Conservation (phyloP, 2,329 filamentous ascomycete species). For the Juglanconis sp. region DNA sequence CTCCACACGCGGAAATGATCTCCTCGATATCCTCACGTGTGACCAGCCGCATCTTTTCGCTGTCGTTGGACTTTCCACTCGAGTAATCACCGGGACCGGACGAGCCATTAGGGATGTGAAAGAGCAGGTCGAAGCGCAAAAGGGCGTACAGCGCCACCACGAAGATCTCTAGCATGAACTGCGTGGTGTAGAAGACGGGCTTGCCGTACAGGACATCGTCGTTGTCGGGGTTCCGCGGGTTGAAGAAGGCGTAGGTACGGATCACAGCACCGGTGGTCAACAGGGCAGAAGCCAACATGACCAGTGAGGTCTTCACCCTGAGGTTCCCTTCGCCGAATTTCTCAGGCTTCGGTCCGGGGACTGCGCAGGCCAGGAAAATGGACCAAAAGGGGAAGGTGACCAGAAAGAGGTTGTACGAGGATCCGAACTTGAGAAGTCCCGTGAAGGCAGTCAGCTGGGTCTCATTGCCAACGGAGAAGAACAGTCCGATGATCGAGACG, state of each 20-base stretch:
- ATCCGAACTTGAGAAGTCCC: constrained; percentile 20
- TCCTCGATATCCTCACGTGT: constrained; percentile 19
- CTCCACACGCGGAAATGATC: constrained; percentile 9
- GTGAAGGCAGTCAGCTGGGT: constrained; percentile 16
- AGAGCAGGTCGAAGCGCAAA: constrained; percentile 28
- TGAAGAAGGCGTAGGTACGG: constrained; percentile 25
- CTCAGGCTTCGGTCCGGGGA: constrained; percentile 28
- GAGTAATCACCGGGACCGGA: constrained; percentile 26
- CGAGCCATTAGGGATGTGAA: constrained; percentile 30
- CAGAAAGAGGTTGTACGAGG: constrained; percentile 23
- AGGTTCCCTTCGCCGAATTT: constrained; percentile 31
- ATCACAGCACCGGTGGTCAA: constrained; percentile 22
- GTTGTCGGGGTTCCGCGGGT: constrained; percentile 21
- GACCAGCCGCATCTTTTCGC: constrained; percentile 7
- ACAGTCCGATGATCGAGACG: constrained; percentile 25
- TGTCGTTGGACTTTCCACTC: background rate
- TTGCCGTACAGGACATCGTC: constrained; percentile 30
- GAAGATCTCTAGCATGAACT: constrained; percentile 31
- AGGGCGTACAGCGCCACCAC: constrained; percentile 26
- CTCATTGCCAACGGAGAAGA: constrained; percentile 21
- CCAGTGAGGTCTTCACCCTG: constrained; percentile 27
- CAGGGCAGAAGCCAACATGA: constrained; percentile 21
- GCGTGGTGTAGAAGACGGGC: constrained; percentile 33
- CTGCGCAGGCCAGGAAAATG: constrained; percentile 23
- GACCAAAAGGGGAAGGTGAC: constrained; percentile 22